These are phyloP conservation scores for Syzygium malaccense DNA, from an alignment of 441 rosid genomes.

Conservation along the genomic window DNA sequence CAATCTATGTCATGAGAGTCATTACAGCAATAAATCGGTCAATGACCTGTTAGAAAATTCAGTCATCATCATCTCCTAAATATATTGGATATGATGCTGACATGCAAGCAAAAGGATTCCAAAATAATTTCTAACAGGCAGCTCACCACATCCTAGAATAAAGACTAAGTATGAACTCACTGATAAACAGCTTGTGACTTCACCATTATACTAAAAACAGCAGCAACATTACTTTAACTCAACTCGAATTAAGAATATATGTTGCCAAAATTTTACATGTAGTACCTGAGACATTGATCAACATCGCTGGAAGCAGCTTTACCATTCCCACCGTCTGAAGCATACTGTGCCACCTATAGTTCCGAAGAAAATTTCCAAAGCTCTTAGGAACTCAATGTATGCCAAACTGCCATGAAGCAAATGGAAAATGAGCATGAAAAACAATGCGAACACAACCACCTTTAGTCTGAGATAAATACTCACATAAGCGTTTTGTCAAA, in stretches of 20 bases:
- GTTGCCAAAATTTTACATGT: not conserved
- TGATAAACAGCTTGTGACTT: not conserved
- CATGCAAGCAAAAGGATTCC: not conserved
- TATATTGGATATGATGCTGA: not conserved
- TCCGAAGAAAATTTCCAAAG: constrained; percentile 39
- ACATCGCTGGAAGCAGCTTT: constrained; percentile 55
- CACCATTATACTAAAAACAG: not conserved
- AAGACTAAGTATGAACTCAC: not conserved
- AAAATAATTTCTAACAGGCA: not conserved
- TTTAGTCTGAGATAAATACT: not conserved
- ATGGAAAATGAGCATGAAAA: constrained; percentile 13
- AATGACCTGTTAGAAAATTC: not conserved
- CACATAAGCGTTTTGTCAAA: not conserved
- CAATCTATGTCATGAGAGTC: not conserved
- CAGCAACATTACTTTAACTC: not conserved
- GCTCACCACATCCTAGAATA: not conserved
- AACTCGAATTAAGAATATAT: not conserved
- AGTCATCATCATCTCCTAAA: not conserved
- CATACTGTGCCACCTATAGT: constrained; percentile 87
- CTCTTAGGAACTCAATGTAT: constrained; percentile 31
- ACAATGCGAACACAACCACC: not conserved
- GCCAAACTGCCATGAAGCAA: constrained; percentile 31
- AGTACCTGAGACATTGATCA: constrained; percentile 76
- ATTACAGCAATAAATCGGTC: not conserved
- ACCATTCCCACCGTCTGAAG: constrained; percentile 76